Conservation (phyloP, 371 early-diverging fungal genomes). For the Rhizopus delemar region DNA sequence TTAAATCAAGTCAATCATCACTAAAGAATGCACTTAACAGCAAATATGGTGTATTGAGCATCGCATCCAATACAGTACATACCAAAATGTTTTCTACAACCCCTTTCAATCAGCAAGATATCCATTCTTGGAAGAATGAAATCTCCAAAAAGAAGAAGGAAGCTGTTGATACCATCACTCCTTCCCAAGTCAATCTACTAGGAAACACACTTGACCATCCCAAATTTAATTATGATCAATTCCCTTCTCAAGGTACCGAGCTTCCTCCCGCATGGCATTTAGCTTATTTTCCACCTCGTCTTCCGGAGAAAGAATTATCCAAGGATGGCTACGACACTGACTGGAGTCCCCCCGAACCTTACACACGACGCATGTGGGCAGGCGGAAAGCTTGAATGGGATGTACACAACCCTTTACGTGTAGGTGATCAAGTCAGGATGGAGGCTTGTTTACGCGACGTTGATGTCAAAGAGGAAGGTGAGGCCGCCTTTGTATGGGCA, state of each 20-base stretch:
- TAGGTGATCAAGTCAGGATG: conserved; percentile 62
- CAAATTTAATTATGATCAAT: conserved; percentile 9
- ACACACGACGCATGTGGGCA: conserved; percentile 79
- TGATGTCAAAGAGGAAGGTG: conserved; percentile 56
- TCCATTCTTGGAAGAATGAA: conserved; percentile 22
- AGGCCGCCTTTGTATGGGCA: conserved; percentile 66
- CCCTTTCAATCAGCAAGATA: not conserved
- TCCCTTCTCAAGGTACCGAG: conserved; percentile 44
- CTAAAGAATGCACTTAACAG: not conserved
- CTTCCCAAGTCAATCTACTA: conserved; percentile 29
- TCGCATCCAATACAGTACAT: not conserved
- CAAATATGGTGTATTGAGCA: not conserved
- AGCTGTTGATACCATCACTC: conserved; percentile 31
- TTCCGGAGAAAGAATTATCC: conserved; percentile 64
- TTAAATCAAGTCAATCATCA: not conserved
- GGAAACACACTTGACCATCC: conserved; percentile 28
- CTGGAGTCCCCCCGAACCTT: conserved; percentile 74
- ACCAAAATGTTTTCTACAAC: not conserved
- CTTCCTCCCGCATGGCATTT: conserved; percentile 76
- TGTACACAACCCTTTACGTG: conserved; percentile 58
- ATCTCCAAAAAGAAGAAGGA: conserved; percentile 19
- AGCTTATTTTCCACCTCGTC: conserved; percentile 70
- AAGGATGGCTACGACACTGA: conserved; percentile 74
- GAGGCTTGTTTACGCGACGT: conserved; percentile 53
- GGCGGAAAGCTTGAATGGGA: conserved; percentile 71